Evolutionary conservation across 1,139 yeast genomes (phyloP).

Genomic region (Arxiozyma telluris): DNA sequence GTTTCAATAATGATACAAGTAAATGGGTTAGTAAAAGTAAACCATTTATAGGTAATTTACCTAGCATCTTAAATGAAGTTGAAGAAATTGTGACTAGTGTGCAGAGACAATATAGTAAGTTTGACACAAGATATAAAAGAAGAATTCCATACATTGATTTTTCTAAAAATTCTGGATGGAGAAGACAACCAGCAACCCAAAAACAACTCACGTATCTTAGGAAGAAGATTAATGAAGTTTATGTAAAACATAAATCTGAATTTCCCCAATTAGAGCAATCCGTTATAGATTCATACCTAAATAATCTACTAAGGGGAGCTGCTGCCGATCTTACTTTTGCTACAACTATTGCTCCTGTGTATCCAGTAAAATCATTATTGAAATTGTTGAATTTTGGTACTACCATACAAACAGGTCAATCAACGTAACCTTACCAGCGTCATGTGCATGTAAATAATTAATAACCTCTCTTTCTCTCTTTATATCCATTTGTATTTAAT

Average conservation of each 20-base stretch:
- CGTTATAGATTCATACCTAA: slow-evolving; percentile 23
- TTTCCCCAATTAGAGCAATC: slow-evolving; percentile 7
- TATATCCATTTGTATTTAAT: no score
- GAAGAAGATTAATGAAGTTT: slow-evolving; percentile 15
- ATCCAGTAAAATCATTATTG: slow-evolving; percentile 20
- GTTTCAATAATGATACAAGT: not conserved
- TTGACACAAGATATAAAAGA: not conserved
- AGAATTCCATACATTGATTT: not conserved
- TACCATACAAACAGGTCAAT: not conserved
- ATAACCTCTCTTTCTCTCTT: not conserved
- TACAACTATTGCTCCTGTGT: slow-evolving; percentile 23
- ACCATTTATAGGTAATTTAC: not conserved
- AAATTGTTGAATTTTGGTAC: slow-evolving; percentile 10
- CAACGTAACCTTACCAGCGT: not conserved
- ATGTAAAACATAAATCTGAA: slow-evolving; percentile 3
- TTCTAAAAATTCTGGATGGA: slow-evolving; percentile 21
- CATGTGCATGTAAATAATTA: not conserved
- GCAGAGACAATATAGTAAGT: not conserved
- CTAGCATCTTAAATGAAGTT: not conserved
- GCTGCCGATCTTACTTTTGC: slow-evolving; percentile 45
- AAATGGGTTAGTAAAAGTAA: not conserved
- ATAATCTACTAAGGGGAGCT: slow-evolving; percentile 29
- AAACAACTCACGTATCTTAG: slow-evolving; percentile 24
- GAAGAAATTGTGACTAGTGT: not conserved
- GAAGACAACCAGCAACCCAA: slow-evolving; percentile 21